Base-by-base conservation (phyloP, 2,329 filamentous ascomycete genomes). In the Ceratocystis destructans region DNA sequence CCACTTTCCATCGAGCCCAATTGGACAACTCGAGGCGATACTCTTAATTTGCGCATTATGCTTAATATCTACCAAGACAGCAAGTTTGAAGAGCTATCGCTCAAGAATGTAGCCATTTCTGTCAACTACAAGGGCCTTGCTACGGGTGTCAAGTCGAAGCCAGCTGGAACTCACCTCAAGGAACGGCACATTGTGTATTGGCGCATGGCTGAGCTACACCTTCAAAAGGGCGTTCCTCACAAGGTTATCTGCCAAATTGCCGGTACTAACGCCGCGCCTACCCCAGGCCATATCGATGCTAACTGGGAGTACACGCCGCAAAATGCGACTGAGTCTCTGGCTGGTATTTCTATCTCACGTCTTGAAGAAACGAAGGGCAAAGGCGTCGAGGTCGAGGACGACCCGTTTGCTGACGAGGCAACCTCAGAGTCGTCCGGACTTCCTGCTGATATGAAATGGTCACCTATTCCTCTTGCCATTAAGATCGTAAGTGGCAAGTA, bases 11-110 rank as follows among this genome's bases (percentile, higher is more conserved):
- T 96, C 59, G 84, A 83, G 22, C 87, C 90, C 2, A 82, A 81
- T 0, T 96, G 92, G 91, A 95, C 93, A 73, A 80, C 89, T 1
- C 87, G 94, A 71, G 83, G 88, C 55, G 87, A 88, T 69, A 93
- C 96, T 76, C 83, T 93, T n/a, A 92, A 89, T 50, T 83, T 95
- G 50, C 83, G 96, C 65, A 78, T 97, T n/a, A 46, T 68, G 25
- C 50, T 65, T n/a, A 63, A 44, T 22, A 33, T 68, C 3, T 64
- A 53, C n/a, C 59, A 55, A 8, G 41, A 48, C 22, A 53, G 59
- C 57, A 22, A 28, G 7, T 63, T 46, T n/a, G 66, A 66, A 6
- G 63, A 68, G 48, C 55, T 68, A 55, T 41, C 62, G 72, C 81
- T 75, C 72, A 87, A 86, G 71, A 96, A 96, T 71, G 80, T 96